Evolutionary conservation across 2,329 filamentous ascomycete species (phyloP).

Genomic region (Microdochium paspali): DNA sequence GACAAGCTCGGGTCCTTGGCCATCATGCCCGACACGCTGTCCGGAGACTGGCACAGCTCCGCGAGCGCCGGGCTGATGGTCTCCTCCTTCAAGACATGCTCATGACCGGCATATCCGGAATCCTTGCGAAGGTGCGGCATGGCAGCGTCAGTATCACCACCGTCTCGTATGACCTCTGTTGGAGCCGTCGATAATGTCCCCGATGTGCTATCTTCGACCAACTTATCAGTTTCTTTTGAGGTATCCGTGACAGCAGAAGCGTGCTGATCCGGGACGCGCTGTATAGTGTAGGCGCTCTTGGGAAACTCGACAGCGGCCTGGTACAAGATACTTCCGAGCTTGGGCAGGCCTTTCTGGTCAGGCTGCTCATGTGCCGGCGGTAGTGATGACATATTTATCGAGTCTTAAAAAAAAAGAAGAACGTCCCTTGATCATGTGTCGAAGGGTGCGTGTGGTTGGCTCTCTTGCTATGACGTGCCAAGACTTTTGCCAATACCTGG

Average conservation of each 20-base stretch:
- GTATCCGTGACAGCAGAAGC: background rate
- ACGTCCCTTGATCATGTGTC: no score
- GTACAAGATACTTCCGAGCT: slow-evolving; percentile 8
- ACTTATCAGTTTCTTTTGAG: background rate
- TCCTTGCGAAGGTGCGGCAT: slow-evolving; percentile 1
- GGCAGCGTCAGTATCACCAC: background rate
- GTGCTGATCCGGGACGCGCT: slow-evolving; percentile 9
- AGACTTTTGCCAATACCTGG: no score
- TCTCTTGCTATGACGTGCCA: no score
- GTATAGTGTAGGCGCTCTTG: slow-evolving; percentile 16
- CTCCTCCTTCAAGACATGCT: slow-evolving; percentile 5
- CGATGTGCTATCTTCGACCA: background rate
- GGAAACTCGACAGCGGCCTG: slow-evolving; percentile 20
- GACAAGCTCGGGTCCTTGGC: slow-evolving; percentile 41
- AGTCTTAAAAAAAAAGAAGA: no score
- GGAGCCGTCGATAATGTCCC: background rate
- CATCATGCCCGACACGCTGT: slow-evolving; percentile 49
- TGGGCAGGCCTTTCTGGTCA: slow-evolving; percentile 1
- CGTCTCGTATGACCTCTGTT: background rate
- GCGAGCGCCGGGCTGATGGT: slow-evolving; percentile 35
- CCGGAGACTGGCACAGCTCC: slow-evolving; percentile 38
- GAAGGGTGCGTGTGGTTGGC: no score
- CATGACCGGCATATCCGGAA: slow-evolving; percentile 10
- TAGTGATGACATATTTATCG: no score
- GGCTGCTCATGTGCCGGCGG: no score